A percentile compares a stretch with the other conserved stretches of the same genome.
Evolutionary conservation across 2,329 filamentous ascomycete species (phyloP).

Genomic region (Niveomyces coronatus): DNA sequence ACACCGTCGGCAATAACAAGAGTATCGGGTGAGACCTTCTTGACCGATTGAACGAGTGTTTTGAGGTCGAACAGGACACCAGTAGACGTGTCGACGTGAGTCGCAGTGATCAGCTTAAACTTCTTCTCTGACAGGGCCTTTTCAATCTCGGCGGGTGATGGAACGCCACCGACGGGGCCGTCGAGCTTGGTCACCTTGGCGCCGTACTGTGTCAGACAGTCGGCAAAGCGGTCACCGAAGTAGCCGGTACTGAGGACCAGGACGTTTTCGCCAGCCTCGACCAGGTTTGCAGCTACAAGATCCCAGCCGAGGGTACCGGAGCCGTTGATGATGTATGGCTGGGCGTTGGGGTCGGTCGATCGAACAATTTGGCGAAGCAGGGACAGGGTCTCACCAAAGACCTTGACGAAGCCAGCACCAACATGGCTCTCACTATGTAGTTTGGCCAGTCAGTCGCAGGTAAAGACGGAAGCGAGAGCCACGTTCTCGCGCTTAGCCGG

Average conservation of each 20-base stretch:
- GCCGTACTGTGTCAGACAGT: constrained; percentile 86
- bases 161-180: constrained; percentile 77
- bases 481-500: too few relatives aligned
- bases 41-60: constrained; percentile 70
- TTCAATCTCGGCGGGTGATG: constrained; percentile 80
- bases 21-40: constrained; percentile 80
- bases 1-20: constrained; percentile 91
- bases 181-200: constrained; percentile 83
- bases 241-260: constrained; percentile 94
- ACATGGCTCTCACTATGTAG: constrained; percentile 78
- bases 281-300: constrained; percentile 83
- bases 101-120: constrained; percentile 91
- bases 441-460: too few relatives aligned
- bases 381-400: constrained; percentile 80
- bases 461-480: too few relatives aligned
- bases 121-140: constrained; percentile 78
- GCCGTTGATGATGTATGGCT: constrained; percentile 88
- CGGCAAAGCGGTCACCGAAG: constrained; percentile 89
- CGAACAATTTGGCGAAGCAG: constrained; percentile 92
- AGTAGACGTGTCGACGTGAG: constrained; percentile 95
- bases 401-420: constrained; percentile 75
- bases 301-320: constrained; percentile 97
- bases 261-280: constrained; percentile 81
- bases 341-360: constrained; percentile 67
- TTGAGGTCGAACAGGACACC: constrained; percentile 90